Base-by-base conservation (phyloP, 495 filamentous ascomycete genomes). In the Clavariopsis aquatica region DNA sequence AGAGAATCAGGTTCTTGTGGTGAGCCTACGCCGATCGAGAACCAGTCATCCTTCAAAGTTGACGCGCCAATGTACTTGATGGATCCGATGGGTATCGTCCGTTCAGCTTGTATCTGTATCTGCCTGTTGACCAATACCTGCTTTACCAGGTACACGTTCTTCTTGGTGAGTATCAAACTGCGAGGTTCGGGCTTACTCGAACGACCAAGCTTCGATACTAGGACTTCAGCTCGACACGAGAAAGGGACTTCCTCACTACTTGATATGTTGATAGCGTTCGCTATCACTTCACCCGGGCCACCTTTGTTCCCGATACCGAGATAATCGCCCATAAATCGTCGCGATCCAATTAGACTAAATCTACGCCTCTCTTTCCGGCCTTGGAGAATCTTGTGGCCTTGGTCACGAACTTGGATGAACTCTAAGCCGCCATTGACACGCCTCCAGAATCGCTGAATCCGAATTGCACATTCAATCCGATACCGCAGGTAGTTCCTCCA, bases 401-500 rank as follows among this genome's bases (percentile, higher is more conserved):
- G 81, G 57, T 98, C 95, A 64, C 95, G 85, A 22, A 96, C 74
- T 74, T 93, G 85, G 46, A 96, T 83, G 68, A 91, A 93, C 71
- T 96, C 92, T 57, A 89, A 84, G 38, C 92, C 93, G 38, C 91
- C 90, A 45, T 85, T 90, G 75, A 90, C 89, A 75, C 92, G 92
- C 60, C 94, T 83, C 94, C 95, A 98, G 78, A 93, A 92, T 45
- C 92, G 84, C 71, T 98, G 95, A 55, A 99, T 98, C 7, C 95
- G 84, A 23, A 87, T 96, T 10, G 94, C 94, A 65, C 91, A 92
- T 76, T 98, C 94, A 13, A 87, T 89, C 26, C 95, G 83, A 74
- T 98, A 97, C 13, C 92, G 85, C 36, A 98, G 81, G 67, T 96
- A 98, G 64, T 96, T 96, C 62, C 95, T 83, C 95, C 95, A 99